Conservation (phyloP, 768 basidiomycete species). For the Stropharia rugosoannulata region DNA sequence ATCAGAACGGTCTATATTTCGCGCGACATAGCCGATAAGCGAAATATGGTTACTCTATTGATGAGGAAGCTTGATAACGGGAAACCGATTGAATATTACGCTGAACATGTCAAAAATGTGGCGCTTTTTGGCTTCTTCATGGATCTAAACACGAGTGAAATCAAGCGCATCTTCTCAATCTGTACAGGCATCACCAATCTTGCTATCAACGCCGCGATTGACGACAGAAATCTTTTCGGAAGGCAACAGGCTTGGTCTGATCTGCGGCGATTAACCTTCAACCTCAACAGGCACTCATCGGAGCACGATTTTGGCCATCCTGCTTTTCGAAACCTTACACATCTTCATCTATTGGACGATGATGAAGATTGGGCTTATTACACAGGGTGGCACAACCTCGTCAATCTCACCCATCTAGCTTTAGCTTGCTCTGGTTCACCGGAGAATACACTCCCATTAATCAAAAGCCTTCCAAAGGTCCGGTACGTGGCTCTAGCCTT, state of each 20-base stretch:
- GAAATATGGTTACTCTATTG: slow-evolving; percentile 3
- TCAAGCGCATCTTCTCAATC: slow-evolving; percentile 6
- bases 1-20: slow-evolving; percentile 10
- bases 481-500: slow-evolving; percentile 8
- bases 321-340: slow-evolving; percentile 15
- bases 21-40: not conserved
- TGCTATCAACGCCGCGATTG: slow-evolving; percentile 3
- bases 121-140: slow-evolving; percentile 4
- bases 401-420: slow-evolving; percentile 15
- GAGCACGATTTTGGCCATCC: slow-evolving; percentile 9
- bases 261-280: slow-evolving; percentile 9
- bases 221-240: slow-evolving; percentile 8
- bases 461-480: slow-evolving; percentile 5
- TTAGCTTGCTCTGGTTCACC: slow-evolving; percentile 3
- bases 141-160: not conserved
- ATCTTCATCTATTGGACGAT: slow-evolving; percentile 15
- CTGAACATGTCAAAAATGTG: slow-evolving; percentile 17
- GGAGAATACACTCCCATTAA: not conserved
- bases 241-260: slow-evolving; percentile 4
- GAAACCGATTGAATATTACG: slow-evolving; percentile 16
- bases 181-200: slow-evolving; percentile 17
- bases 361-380: slow-evolving; percentile 11
- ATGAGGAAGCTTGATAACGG: slow-evolving; percentile 10
- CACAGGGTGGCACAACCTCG: slow-evolving; percentile 12
- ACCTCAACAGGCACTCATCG: not conserved